Evolutionary conservation across 78 protist genomes (phyloP).

Genomic region (Anaeramoeba flamelloides): DNA sequence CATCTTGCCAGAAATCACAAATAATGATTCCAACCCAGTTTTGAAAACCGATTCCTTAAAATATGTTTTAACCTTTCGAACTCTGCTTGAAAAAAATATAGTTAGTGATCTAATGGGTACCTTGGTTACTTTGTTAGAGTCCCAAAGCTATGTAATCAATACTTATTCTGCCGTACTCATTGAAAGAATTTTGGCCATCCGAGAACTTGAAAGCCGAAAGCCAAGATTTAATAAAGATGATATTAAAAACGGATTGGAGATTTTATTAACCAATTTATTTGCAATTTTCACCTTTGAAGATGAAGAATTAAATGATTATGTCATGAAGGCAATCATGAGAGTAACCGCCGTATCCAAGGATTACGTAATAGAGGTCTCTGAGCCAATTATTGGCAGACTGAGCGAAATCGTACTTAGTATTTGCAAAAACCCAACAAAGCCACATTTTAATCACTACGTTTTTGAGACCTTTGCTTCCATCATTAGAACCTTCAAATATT

Average conservation of each 20-base stretch:
- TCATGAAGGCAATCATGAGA: constrained; percentile 45
- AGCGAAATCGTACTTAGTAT: constrained; percentile 27
- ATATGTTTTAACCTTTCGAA: constrained; percentile 58
- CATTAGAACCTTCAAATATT: constrained; percentile 7
- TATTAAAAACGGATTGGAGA: constrained; percentile 20
- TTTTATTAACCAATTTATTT: constrained; percentile 38
- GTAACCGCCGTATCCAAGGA: constrained; percentile 1
- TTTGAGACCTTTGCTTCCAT: constrained; percentile 69
- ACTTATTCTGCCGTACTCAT: constrained; percentile 61
- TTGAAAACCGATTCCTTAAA: constrained; percentile 65
- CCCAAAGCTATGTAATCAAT: constrained; percentile 39
- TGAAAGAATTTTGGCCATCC: constrained; percentile 45
- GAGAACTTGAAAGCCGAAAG: constrained; percentile 17
- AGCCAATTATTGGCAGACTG: constrained; percentile 6
- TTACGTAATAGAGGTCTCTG: not conserved
- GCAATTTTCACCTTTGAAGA: constrained; percentile 11
- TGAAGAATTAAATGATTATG: constrained; percentile 44
- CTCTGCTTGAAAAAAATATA: constrained; percentile 9
- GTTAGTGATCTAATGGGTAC: not conserved
- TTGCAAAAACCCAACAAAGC: constrained; percentile 62
- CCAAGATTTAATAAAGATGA: not conserved
- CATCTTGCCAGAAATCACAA: constrained; percentile 48
- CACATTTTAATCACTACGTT: constrained; percentile 68
- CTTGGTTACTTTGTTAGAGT: constrained; percentile 18
- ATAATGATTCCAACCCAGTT: constrained; percentile 15